Conservation (phyloP, 2,329 filamentous ascomycete species). For the Alternaria gaisen region DNA sequence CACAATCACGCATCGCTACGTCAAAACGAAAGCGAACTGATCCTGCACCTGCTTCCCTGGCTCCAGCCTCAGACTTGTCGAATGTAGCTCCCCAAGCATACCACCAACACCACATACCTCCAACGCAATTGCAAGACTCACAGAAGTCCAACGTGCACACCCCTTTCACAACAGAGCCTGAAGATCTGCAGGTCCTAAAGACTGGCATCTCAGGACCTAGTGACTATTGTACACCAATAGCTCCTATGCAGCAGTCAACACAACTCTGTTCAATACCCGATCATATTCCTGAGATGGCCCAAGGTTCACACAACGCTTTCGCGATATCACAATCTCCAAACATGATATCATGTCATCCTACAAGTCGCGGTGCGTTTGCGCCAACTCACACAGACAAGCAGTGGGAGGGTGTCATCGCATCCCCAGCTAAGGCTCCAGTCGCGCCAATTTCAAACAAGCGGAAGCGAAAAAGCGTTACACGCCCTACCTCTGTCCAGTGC, state of each 20-base stretch:
- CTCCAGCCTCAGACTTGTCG: not conserved
- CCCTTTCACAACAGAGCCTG: not conserved
- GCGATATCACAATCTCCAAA: not conserved
- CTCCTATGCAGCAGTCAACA: not conserved
- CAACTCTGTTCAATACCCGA: not conserved
- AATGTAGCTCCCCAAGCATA: not conserved
- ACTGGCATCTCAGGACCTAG: not conserved
- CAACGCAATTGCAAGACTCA: not conserved
- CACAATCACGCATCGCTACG: not conserved
- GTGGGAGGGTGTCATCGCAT: conserved; percentile 4
- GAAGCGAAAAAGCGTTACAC: conserved; percentile 6
- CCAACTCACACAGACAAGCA: conserved; percentile 6
- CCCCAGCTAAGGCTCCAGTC: not conserved
- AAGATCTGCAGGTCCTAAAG: not conserved
- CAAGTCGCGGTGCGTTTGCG: conserved; percentile 1
- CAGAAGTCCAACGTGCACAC: not conserved
- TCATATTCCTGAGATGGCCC: not conserved
- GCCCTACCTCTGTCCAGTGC: not conserved
- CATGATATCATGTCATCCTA: not conserved
- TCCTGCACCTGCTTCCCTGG: not conserved
- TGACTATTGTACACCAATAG: not conserved
- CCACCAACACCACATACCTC: not conserved
- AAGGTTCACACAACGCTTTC: not conserved
- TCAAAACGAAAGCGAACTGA: conserved; percentile 31
- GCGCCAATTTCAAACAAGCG: not conserved